Evolutionary conservation across 345 rosid species (phyloP).

Genomic region (Anacardium occidentale): DNA sequence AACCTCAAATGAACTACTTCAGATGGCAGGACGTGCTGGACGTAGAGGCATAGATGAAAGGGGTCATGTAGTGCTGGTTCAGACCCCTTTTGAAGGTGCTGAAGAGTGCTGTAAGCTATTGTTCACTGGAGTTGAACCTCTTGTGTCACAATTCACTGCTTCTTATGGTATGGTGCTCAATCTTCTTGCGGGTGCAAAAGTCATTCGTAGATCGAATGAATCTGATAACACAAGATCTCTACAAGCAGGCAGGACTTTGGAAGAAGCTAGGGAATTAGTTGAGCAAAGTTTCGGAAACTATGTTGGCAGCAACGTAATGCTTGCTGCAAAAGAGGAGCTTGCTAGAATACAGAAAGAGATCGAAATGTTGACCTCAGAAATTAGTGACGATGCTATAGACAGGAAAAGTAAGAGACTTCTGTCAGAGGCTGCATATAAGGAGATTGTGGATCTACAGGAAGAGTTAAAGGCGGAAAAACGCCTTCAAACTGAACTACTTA

Average conservation of each 20-base stretch:
- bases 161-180: conserved; percentile 98
- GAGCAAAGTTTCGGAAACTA: conserved; percentile 96
- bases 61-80: conserved; percentile 84
- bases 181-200: conserved; percentile 78
- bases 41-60: conserved; percentile 87
- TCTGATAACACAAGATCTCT: conserved; percentile 45
- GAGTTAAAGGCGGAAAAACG: conserved; percentile 69
- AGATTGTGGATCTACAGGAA: conserved; percentile 69
- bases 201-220: conserved; percentile 56
- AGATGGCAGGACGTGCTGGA: conserved; percentile 99
- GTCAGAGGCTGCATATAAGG: conserved; percentile 61
- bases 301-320: conserved; percentile 86
- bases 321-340: conserved; percentile 90
- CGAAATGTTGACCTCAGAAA: conserved; percentile 59
- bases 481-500: conserved; percentile 58
- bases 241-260: conserved; percentile 74
- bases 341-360: conserved; percentile 69
- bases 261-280: conserved; percentile 89
- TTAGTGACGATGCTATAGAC: conserved; percentile 79
- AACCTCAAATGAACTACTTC: conserved; percentile 85
- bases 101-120: conserved; percentile 89
- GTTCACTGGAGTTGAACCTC: conserved; percentile 85
- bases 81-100: conserved; percentile 84
- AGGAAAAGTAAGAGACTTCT: conserved; percentile 69
- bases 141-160: conserved; percentile 93